phyloP scores from a whole-genome alignment of 1,284 basidiomycete genomes.

The Trichosporon asahii region DNA sequence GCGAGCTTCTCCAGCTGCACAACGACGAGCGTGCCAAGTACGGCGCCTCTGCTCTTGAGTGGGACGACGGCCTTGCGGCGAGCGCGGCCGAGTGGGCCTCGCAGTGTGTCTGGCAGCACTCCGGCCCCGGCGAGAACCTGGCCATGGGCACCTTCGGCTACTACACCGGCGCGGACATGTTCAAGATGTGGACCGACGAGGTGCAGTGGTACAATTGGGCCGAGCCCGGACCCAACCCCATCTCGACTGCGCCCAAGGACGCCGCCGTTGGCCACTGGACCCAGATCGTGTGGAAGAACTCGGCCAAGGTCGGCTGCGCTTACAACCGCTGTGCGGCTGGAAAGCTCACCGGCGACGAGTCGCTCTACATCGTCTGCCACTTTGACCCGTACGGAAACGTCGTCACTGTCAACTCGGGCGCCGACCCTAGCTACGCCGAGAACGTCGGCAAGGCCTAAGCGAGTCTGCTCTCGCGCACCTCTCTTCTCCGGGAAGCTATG shows the following conservation, averaged over 20 bases:
- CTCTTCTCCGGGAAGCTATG: not conserved
- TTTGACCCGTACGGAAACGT: constrained; percentile 34
- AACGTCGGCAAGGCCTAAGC: constrained; percentile 27
- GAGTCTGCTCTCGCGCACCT: not conserved
- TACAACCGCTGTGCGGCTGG: constrained; percentile 30
- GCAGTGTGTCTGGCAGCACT: constrained; percentile 13
- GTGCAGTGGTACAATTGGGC: constrained; percentile 29
- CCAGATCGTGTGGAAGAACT: constrained; percentile 47
- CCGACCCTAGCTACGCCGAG: constrained; percentile 16
- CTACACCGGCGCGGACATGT: constrained; percentile 28
- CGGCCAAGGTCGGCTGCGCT: constrained; percentile 42
- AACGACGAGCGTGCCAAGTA: constrained; percentile 40
- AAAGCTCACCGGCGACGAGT: constrained; percentile 24
- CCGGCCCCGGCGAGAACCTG: constrained; percentile 17
- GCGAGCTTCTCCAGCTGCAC: constrained; percentile 33
- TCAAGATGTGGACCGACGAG: constrained; percentile 43
- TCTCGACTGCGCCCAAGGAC: not conserved
- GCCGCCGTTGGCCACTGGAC: constrained; percentile 42
- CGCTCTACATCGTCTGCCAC: constrained; percentile 29
- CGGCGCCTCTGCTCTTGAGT: constrained; percentile 14
- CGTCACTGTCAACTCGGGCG: constrained; percentile 14
- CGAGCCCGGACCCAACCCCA: constrained; percentile 26
- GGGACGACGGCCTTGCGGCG: constrained; percentile 18
- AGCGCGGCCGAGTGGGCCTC: constrained; percentile 12
- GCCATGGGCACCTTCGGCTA: constrained; percentile 35